Evolutionary conservation across 2,329 filamentous ascomycete species (phyloP), one percentile per base, ranked within the genome.

Genomic region (Curvularia sp.): DNA sequence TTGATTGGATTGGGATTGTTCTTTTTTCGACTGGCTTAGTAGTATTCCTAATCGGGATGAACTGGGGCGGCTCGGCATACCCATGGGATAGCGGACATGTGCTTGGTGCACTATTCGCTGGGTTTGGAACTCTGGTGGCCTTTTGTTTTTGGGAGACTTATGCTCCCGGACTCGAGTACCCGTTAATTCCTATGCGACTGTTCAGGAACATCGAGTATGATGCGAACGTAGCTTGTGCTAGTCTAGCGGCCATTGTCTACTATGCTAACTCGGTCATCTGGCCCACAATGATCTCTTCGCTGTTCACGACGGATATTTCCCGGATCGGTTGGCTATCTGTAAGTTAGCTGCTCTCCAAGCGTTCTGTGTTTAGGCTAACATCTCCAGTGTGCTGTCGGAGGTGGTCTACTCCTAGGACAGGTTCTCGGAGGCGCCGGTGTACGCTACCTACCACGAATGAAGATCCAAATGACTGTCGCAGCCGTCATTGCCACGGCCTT

Each of bases 1-100:
- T 85, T 12, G 84, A 82, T 63, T 82, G 80, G 65, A 48, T 80
- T 34, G 81, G 81, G 3, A 78, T 81, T 36, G 75, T 81, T 63
- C 72, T 83, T 38, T 83, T 78, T 73, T 79, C 78, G 8, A 75
- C 75, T 5, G 80, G 80, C 3, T 77, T 81, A 2, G 78, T 78
- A 5, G 69, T 82, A 0, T 77, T 83, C 53, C 70, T 83, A 8
- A 79, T 83, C 60, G 81, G 80, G 5, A 72, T 83, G 53, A 80
- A 79, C 23, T 82, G 74, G 74, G 76, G 75, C 8, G 76, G 76
- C n/a, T 68, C 62, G 2, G 58, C 66, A 21, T 77, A 74, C 55
- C 65, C 74, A 3, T 79, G 77, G 77, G 65, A 66, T 36, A 72
- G 67, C 21, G 71, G 65, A 10, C 72, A 75, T 23, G 75, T 76